Conservation (phyloP, 371 early-diverging fungal species). For the Mortierella sp. region DNA sequence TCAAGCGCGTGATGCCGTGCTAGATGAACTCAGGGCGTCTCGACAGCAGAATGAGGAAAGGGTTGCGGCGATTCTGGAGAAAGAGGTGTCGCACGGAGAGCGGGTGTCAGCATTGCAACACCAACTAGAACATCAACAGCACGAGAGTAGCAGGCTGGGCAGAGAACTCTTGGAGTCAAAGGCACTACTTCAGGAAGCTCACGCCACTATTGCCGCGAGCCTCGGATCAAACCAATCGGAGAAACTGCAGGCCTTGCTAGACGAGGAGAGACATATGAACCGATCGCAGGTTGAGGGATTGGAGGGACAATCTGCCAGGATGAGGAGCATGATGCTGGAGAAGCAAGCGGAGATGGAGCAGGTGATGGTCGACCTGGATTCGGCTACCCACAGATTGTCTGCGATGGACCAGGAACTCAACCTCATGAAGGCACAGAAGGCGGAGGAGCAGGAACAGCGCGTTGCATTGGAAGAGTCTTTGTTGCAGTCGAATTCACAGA, state of each 20-base stretch:
- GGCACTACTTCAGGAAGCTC: neutral
- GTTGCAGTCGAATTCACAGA: neutral
- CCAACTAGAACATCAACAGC: constrained; percentile 22
- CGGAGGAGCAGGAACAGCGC: neutral
- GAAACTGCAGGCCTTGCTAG: neutral
- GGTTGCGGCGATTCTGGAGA: neutral
- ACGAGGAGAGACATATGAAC: constrained; percentile 16
- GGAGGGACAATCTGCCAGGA: constrained; percentile 7
- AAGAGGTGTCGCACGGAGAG: neutral
- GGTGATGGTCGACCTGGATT: constrained; percentile 18
- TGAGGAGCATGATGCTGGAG: constrained; percentile 14
- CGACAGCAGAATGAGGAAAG: neutral
- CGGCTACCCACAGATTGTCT: neutral
- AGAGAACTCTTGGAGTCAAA: neutral
- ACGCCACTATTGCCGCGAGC: neutral
- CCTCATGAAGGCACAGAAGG: neutral
- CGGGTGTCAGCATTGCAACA: neutral
- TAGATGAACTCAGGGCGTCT: neutral
- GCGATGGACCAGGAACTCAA: constrained; percentile 13
- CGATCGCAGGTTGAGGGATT: constrained; percentile 1
- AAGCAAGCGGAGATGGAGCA: constrained; percentile 27
- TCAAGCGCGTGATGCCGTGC: neutral
- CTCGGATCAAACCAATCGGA: neutral
- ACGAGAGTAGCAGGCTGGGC: neutral
- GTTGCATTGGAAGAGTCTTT: neutral